Base-by-base conservation (phyloP, 306 rosid genomes). In the Trifolium fragiferum region DNA sequence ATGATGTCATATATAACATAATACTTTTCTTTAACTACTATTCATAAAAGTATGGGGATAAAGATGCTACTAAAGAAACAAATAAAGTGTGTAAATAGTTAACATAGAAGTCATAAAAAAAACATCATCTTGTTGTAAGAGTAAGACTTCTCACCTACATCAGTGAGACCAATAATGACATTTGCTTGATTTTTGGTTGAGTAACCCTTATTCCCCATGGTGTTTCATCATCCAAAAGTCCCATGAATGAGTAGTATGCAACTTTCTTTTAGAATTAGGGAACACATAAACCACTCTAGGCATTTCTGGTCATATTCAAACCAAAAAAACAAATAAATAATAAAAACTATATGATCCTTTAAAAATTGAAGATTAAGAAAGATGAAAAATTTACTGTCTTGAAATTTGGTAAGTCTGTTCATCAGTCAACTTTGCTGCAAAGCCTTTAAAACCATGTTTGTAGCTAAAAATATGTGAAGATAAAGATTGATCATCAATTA, bases 221-320 rank as follows among this genome's bases (percentile, higher is more conserved):
- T 80, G 77, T 80, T 72, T 88, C 82, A 4, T 86, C 82, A 10
- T 78, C 78, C 85, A 59, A 12, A 82, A 90, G 91, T 61, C 96
- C 96, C 85, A 90, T 25, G 93, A 90, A 82, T 90, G 96, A 55
- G 96, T 90, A 21, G 93, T 90, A 79, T 90, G 93, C 54, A 90
- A 64, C 38, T 44, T 85, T 79, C 93, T 88, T 77, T 85, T 90
- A 8, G 73, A 64, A 79, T 88, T 90, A 40, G 91, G 96, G 74
- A 90, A 88, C 53, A 88, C 96, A 70, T 91, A 90, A 71, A 90
- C 85, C 58, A 90, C 96, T 53, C 89, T 89, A 0, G 84, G 71
- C 85, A 90, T 90, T 79, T 77, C 93, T 90, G 91, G 58, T 80
- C 66, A 88, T 61, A 80, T 74, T 73, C 14, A 16, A 55, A 68